Evolutionary conservation across 1,284 basidiomycete species (phyloP).

Genomic region (Ustilago tritici): DNA sequence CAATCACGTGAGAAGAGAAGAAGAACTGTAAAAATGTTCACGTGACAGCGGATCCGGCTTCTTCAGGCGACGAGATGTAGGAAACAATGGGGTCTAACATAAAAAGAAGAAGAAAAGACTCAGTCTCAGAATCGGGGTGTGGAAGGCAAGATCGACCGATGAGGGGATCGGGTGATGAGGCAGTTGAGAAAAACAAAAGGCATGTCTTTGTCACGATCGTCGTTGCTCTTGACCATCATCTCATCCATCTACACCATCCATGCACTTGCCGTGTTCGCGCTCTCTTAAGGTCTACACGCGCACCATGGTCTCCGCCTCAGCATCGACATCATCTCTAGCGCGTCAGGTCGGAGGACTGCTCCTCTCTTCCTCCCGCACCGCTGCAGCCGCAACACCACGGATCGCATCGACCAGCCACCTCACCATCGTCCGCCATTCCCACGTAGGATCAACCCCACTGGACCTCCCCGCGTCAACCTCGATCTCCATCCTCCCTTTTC

Average conservation of each 20-base stretch:
- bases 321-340: slow-evolving; percentile 29
- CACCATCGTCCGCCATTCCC: slow-evolving; percentile 47
- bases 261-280: not conserved
- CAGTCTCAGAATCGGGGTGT: no score
- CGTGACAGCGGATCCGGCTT: no score
- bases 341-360: slow-evolving; percentile 28
- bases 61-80: no score
- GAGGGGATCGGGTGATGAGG: no score
- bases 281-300: not conserved
- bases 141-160: no score
- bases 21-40: not conserved
- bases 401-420: not conserved
- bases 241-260: not conserved
- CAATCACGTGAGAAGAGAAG: not conserved
- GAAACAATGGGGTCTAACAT: no score
- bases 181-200: not conserved
- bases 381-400: not conserved
- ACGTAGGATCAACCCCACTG: slow-evolving; percentile 62
- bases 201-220: no score
- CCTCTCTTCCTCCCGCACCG: slow-evolving; percentile 74
- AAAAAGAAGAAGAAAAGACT: no score
- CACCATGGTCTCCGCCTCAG: slow-evolving; percentile 25
- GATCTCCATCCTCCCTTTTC: slow-evolving; percentile 56
- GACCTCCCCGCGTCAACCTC: slow-evolving; percentile 51
- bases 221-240: slow-evolving; percentile 1